These are phyloP conservation scores for Penicillium odoratum DNA, from an alignment of 495 filamentous ascomycete genomes.

Conservation along the genomic window DNA sequence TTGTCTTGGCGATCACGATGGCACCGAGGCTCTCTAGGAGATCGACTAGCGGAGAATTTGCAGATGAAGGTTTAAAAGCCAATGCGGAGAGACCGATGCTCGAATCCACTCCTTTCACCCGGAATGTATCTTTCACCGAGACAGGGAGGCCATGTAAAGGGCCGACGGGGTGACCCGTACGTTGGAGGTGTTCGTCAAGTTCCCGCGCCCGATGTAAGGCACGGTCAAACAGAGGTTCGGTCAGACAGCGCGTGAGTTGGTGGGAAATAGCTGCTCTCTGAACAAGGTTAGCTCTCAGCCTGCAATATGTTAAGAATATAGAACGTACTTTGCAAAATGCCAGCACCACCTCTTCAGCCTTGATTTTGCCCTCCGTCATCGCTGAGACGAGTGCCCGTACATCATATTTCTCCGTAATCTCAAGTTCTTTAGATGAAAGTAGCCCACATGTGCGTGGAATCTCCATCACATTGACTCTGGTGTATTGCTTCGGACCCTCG, in stretches of 20 bases:
- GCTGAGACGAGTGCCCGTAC: conserved; percentile 49
- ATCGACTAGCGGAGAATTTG: conserved; percentile 43
- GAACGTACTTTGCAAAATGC: conserved; percentile 60
- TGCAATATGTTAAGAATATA: not conserved
- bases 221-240: conserved; percentile 63
- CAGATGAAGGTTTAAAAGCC: conserved; percentile 48
- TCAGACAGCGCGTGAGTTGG: conserved; percentile 64
- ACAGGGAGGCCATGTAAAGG: conserved; percentile 70
- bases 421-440: conserved; percentile 51
- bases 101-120: conserved; percentile 57
- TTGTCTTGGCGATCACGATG: conserved; percentile 67
- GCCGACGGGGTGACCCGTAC: conserved; percentile 52
- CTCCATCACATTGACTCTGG: conserved; percentile 40
- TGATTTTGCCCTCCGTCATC: conserved; percentile 49
- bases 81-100: conserved; percentile 59
- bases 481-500: conserved; percentile 33
- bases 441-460: conserved; percentile 52
- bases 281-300: not conserved
- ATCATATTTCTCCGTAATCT: conserved; percentile 59
- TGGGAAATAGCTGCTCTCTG: conserved; percentile 60
- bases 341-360: conserved; percentile 52
- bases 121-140: conserved; percentile 66
- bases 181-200: conserved; percentile 55
- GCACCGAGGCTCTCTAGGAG: conserved; percentile 47
- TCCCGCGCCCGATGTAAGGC: conserved; percentile 58